Base-by-base conservation (phyloP, 495 filamentous ascomycete species). In the Xylaria longipes region DNA sequence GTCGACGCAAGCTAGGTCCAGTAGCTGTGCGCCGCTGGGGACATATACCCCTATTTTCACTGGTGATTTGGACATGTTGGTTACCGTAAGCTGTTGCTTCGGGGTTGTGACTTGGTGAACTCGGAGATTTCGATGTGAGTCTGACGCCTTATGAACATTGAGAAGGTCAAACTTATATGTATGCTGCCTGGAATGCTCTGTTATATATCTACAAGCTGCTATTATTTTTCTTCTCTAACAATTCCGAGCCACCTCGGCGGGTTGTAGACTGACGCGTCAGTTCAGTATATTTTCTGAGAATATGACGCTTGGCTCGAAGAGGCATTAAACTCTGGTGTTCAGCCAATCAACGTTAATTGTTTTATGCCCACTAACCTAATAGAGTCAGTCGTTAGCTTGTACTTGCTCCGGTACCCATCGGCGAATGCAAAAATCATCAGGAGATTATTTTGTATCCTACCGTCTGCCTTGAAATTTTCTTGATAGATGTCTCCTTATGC, bases 1-100 rank as follows among this genome's bases (percentile, higher is more conserved):
- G 74, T 89, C 86, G 35, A 87, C 70, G 43, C 80, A 78, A 8
- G 87, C 82, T 20, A 82, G 69, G 69, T 88, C 87, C 29, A 88
- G 81, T 15, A 88, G 76, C 70, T 88, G 87, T 48, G 78, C 76
- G 2, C 69, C 74, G 14, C 73, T 54, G 3, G 84, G 79, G 22
- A 87, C 73, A 65, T 86, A 83, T 31, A 89, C 82, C 22, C 68
- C 68, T 39, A 70, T 58, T 15, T 68, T 68, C 15, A 68, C 52
- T 57, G 33, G 50, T 43, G 65, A 58, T 68, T 58, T 68, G 25
- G 65, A 43, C 65, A 58, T 57, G 50, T 22, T 46, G 31, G 39
- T 46, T 65, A 4, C 9, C 0, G 54, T 29, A 14, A 57, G 29
- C 12, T 33, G 20, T 11, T 57, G 29, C 54, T 33, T 33, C 12